phyloP scores from a whole-genome alignment of 2,329 filamentous ascomycete species.

The Hypoxylon sp. region DNA sequence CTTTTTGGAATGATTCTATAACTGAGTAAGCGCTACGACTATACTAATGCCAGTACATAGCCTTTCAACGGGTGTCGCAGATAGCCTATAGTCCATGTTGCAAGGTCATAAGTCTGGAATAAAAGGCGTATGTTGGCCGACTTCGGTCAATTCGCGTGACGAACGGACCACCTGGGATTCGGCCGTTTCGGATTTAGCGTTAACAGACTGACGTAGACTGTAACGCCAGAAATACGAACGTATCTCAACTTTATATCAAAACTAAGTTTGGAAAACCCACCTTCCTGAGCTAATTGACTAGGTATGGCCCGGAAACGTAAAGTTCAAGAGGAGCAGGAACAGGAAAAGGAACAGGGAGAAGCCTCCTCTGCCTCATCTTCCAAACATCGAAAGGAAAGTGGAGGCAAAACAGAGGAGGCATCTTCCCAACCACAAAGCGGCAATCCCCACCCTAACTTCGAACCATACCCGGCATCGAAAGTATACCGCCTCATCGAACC shows the following conservation, averaged over 20 bases:
- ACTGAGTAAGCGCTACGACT: neutral
- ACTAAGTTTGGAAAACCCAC: neutral
- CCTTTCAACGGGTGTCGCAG: neutral
- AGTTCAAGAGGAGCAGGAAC: slow-evolving; percentile 20
- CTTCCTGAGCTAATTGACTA: slow-evolving; percentile 3
- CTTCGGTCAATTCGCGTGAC: slow-evolving; percentile 14
- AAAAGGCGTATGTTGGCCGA: slow-evolving; percentile 17
- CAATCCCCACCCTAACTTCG: slow-evolving; percentile 25
- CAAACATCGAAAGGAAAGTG: slow-evolving; percentile 24
- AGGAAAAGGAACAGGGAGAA: slow-evolving; percentile 31
- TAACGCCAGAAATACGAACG: neutral
- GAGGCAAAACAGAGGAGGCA: slow-evolving; percentile 5
- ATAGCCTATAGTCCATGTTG: slow-evolving; percentile 1
- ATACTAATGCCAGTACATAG: neutral
- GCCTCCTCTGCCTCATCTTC: slow-evolving; percentile 12
- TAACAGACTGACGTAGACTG: neutral
- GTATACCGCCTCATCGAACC: slow-evolving; percentile 54
- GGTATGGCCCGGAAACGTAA: slow-evolving; percentile 42
- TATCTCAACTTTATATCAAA: slow-evolving; percentile 1
- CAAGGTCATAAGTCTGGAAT: neutral
- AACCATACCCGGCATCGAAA: slow-evolving; percentile 46
- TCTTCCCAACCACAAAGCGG: slow-evolving; percentile 14
- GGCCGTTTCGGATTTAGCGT: slow-evolving; percentile 10
- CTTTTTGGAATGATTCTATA: neutral
- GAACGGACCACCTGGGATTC: slow-evolving; percentile 14